Conservation (phyloP, 805 yeast species). For the Yarrowia divulgata region DNA sequence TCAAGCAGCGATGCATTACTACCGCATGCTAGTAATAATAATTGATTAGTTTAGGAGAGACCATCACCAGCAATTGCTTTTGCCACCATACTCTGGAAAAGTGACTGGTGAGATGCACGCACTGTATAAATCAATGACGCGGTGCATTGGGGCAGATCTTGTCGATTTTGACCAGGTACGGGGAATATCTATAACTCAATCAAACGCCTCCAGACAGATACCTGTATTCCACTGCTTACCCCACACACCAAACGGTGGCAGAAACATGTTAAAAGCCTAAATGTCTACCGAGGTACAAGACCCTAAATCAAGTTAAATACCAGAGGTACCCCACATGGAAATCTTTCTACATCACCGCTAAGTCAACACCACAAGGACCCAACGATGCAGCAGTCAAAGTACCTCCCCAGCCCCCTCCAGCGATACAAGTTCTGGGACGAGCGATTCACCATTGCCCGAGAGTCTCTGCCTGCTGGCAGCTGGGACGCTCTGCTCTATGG, state of each 20-base stretch:
- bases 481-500: slow-evolving; percentile 35
- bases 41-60: slow-evolving; percentile 1
- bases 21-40: neutral
- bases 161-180: neutral
- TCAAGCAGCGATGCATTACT: neutral
- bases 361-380: neutral
- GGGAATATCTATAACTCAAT: no score
- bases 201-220: no score
- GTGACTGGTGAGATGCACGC: slow-evolving; percentile 10
- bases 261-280: slow-evolving; percentile 20
- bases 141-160: neutral
- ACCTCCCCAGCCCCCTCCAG: slow-evolving; percentile 32
- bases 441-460: slow-evolving; percentile 24
- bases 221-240: neutral
- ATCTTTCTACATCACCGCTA: neutral
- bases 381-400: slow-evolving; percentile 19
- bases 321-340: neutral
- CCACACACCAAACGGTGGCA: slow-evolving; percentile 16
- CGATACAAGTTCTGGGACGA: slow-evolving; percentile 37
- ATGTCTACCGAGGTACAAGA: slow-evolving; percentile 10
- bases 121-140: neutral
- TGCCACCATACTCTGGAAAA: neutral
- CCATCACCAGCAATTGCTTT: slow-evolving; percentile 6
- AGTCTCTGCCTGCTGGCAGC: slow-evolving; percentile 27
- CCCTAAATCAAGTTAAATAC: neutral